A percentile compares a stretch with the other conserved stretches of the same genome.
These are phyloP conservation scores for Nelumbo lutea DNA, from an alignment of 164 flowering plant species.

Conservation along the genomic window DNA sequence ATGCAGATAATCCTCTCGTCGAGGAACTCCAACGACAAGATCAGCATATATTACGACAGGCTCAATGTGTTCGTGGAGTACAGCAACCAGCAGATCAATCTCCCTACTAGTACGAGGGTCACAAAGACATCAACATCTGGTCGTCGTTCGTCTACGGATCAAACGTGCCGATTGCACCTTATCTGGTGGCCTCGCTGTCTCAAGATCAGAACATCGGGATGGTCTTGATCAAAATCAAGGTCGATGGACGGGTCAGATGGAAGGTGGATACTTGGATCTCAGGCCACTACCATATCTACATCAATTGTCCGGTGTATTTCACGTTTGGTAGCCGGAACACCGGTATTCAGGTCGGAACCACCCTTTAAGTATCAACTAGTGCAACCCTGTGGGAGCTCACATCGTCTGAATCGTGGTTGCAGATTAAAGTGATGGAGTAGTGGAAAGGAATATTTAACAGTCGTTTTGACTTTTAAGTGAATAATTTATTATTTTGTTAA, in stretches of 20 bases:
- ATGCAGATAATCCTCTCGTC: constrained; percentile 60
- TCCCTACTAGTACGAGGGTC: constrained; percentile 59
- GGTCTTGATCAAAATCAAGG: constrained; percentile 12
- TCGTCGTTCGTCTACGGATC: constrained; percentile 41
- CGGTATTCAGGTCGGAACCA: constrained; percentile 28
- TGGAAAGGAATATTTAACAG: too few species aligned
- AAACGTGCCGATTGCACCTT: constrained; percentile 42
- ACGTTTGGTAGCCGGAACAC: constrained; percentile 26
- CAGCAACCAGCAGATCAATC: constrained; percentile 64
- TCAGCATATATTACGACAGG: constrained; percentile 7
- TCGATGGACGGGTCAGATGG: constrained; percentile 39
- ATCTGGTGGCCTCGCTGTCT: constrained; percentile 29
- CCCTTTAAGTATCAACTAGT: constrained; percentile 46
- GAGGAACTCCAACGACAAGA: constrained; percentile 57
- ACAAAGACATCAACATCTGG: constrained; percentile 57
- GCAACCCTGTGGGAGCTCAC: constrained; percentile 31
- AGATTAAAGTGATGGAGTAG: too few species aligned
- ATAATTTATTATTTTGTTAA: too few species aligned
- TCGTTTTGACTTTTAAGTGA: too few species aligned
- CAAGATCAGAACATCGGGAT: constrained; percentile 41
- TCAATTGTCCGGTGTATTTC: constrained; percentile 48
- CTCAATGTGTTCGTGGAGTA: constrained; percentile 60
- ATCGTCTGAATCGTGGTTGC: too few species aligned
- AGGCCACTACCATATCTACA: constrained; percentile 54
- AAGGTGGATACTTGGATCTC: constrained; percentile 32